Conservation (phyloP, 1,284 basidiomycete genomes). For the Marasmius sp. region DNA sequence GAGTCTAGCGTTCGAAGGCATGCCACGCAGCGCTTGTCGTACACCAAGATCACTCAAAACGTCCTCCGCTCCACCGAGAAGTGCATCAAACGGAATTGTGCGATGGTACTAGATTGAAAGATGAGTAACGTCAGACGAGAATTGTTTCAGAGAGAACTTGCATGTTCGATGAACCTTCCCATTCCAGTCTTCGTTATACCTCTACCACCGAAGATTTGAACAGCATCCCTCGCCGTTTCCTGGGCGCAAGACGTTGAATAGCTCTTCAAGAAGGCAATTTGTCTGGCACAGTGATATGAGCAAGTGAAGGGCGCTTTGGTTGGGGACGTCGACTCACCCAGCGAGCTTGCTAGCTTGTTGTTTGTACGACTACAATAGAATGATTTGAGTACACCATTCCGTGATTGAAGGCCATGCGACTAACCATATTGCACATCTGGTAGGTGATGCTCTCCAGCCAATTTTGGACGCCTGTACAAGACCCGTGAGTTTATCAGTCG, state of each 20-base stretch:
- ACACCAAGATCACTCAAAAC: conserved; percentile 71
- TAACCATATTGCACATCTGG: conserved; percentile 89
- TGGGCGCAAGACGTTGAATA: conserved; percentile 66
- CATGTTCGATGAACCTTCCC: conserved; percentile 73
- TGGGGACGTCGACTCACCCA: conserved; percentile 40
- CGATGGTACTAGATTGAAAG: conserved; percentile 53
- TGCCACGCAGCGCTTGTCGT: conserved; percentile 62
- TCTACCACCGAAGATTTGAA: conserved; percentile 80
- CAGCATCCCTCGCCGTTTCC: conserved; percentile 76
- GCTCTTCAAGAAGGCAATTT: conserved; percentile 79
- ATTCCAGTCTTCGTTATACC: conserved; percentile 74
- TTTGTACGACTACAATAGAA: conserved; percentile 45
- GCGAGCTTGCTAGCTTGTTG: conserved; percentile 60
- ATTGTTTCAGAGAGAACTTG: conserved; percentile 32
- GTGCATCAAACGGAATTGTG: conserved; percentile 63
- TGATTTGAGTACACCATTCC: conserved; percentile 4
- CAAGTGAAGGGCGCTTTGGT: background rate
- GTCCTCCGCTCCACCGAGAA: conserved; percentile 73
- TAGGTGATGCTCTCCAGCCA: conserved; percentile 91
- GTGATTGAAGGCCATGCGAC: conserved; percentile 5
- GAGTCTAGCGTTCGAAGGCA: conserved; percentile 60
- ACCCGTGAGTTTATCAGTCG: background rate
- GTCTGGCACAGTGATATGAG: conserved; percentile 39
- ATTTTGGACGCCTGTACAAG: conserved; percentile 50
- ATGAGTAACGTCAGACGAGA: conserved; percentile 7